Evolutionary conservation across 2,329 filamentous ascomycete species (phyloP), one percentile per base, ranked within the genome.

Genomic region (Dactylellina haptotyla): DNA sequence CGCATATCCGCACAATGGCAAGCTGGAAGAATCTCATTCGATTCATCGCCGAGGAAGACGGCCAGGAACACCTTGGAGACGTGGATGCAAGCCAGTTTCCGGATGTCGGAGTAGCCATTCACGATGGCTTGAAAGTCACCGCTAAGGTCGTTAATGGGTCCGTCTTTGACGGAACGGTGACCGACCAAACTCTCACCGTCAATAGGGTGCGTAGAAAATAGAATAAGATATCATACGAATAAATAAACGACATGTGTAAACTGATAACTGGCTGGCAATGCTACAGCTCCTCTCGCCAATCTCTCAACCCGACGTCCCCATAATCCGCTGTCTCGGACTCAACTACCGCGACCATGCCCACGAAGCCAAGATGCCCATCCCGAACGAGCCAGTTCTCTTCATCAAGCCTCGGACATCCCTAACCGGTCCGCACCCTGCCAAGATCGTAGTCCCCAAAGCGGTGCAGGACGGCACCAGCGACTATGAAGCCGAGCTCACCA

Each of bases 401-500:
- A 85, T 86, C 82, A 92, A 92, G 80, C 90, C 90, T 2, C 79
- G 84, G 4, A 90, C 89, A 1, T 83, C 90, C 0, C 83, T 92
- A 23, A 80, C 85, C 0, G 89, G 89, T 2, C 83, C 87, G 0
- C 30, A 72, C 43, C 67, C 67, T 4, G 41, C 51, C n/a, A 72
- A 72, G 56, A 89, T 92, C 58, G 89, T 89, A 1, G 83, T 94
- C 34, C 86, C 87, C 20, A 78, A 81, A 1, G 82, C 90, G 71
- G 90, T 89, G 0, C 90, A 92, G 80, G 84, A 83, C 51, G 82
- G 83, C n/a, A 88, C 88, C 0, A 82, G 92, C 16, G 91, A 93
- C 81, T 93, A 93, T 80, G 91, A 94, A 81, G 91, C 89, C 79
- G 91, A 94, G 81, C 84, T 94, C 4, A 89, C 92, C 12, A 84